These are phyloP conservation scores for Claviceps humidiphila DNA, from an alignment of 2,329 filamentous ascomycete species.

Conservation along the genomic window DNA sequence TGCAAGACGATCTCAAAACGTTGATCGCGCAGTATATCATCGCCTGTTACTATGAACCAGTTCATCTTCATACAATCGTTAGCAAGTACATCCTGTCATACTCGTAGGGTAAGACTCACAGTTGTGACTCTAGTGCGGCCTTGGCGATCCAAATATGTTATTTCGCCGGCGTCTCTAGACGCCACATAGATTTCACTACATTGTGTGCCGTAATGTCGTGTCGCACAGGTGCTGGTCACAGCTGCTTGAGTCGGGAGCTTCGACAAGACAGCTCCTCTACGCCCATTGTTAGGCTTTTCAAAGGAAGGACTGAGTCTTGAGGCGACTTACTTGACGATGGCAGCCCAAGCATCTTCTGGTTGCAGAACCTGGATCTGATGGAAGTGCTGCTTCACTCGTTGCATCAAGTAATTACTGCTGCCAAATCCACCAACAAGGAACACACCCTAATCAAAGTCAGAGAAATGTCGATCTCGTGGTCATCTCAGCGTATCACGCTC, in stretches of 20 bases:
- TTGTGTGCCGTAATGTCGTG: neutral
- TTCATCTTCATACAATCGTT: neutral
- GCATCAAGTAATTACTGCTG: constrained; percentile 1
- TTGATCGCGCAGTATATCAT: neutral
- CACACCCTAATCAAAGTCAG: constrained; percentile 1
- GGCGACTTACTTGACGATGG: neutral
- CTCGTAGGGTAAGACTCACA: neutral
- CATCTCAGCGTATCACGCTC: neutral
- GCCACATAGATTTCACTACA: fast-evolving
- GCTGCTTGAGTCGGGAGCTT: neutral
- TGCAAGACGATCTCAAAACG: neutral
- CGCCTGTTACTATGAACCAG: neutral
- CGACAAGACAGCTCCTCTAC: neutral
- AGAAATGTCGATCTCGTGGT: neutral
- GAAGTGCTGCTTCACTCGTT: neutral
- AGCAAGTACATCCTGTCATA: neutral
- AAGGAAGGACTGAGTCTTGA: neutral
- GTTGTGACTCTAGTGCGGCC: neutral
- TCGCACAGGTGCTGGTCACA: neutral
- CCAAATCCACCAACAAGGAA: constrained; percentile 5
- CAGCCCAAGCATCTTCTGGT: constrained; percentile 4
- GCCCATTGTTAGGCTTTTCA: neutral
- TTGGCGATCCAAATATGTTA: neutral
- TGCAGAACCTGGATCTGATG: constrained; percentile 1
- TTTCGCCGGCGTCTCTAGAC: neutral